Base-by-base conservation (phyloP, 2,329 filamentous ascomycete species). In the Alternaria incomplexa region DNA sequence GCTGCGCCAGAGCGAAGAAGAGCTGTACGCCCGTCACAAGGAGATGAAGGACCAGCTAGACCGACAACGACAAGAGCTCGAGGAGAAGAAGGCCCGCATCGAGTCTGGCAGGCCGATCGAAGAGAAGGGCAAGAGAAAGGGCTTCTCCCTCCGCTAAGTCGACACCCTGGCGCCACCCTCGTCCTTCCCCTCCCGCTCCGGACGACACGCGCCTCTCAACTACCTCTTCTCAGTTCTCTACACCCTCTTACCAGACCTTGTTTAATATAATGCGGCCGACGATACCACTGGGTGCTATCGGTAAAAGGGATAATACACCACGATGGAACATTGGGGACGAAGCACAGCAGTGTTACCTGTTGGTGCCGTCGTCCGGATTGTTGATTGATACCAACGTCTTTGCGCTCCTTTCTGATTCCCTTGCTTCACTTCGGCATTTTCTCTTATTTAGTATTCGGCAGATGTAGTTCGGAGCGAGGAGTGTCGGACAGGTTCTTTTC, bases 31-130 rank as follows among this genome's bases (percentile, higher is more conserved):
- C 71, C 91, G 96, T 75, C 96, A 99, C 86, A 91, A 95, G 80
- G 96, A 99, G 86, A 99, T 99, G 96, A 99, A 98, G 88, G 96
- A 99, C 80, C 95, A 98, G 83, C 89, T 99, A 76, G 96, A 99
- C 79, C 90, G 94, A 80, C 95, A 98, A 86, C 91, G 94, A 81
- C 83, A 89, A 81, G 96, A 99, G 82, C 89, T 99, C 79, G 96
- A 99, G 82, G 96, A 99, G 85, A 99, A 98, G 92, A 99, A 99
- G 87, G 83, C 88, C 71, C 91, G 96, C 77, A 87, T 99, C 85
- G 96, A 99, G 84, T 97, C 91, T 80, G 96, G 96, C 78, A 89
- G 96, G 81, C 96, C 96, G 69, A 85, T 98, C 84, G 96, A 98
- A 85, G 94, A 98, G 86, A 95, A 98, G 87, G 91, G 91, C 84